A percentile compares a stretch with the other conserved stretches of the same genome.
Evolutionary conservation across 1,284 basidiomycete genomes (phyloP).

Genomic region (Grifola frondosa): DNA sequence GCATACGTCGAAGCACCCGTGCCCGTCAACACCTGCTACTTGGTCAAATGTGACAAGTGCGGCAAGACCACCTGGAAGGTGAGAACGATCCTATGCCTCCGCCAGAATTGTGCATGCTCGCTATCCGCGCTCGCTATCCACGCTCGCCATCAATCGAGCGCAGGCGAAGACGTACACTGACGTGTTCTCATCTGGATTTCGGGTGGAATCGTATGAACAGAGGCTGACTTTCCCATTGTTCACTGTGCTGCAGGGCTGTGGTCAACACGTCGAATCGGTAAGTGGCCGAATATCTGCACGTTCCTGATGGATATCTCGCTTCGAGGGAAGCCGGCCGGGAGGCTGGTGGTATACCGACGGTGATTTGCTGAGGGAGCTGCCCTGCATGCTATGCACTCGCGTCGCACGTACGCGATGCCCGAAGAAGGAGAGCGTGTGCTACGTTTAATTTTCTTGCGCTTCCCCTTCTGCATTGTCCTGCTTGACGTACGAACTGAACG

Average conservation of each 20-base stretch:
- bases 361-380: background rate
- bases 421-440: constrained; percentile 8
- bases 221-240: constrained; percentile 21
- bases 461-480: constrained; percentile 2
- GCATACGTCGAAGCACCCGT: constrained; percentile 25
- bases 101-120: no score
- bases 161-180: no score
- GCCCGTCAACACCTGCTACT: constrained; percentile 55
- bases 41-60: constrained; percentile 60
- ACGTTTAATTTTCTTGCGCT: constrained; percentile 6
- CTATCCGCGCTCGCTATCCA: no score
- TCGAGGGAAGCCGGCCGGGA: constrained; percentile 2
- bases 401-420: background rate
- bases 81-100: no score
- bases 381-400: background rate
- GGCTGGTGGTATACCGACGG: background rate
- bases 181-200: no score
- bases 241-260: constrained; percentile 57
- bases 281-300: constrained; percentile 31
- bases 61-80: constrained; percentile 77
- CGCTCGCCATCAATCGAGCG: no score
- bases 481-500: constrained; percentile 18
- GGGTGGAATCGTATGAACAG: constrained; percentile 9
- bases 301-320: no score
- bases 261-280: constrained; percentile 61